These are phyloP conservation scores for Tolypocladium inflatum DNA, from an alignment of 2,329 filamentous ascomycete genomes.

Conservation along the genomic window DNA sequence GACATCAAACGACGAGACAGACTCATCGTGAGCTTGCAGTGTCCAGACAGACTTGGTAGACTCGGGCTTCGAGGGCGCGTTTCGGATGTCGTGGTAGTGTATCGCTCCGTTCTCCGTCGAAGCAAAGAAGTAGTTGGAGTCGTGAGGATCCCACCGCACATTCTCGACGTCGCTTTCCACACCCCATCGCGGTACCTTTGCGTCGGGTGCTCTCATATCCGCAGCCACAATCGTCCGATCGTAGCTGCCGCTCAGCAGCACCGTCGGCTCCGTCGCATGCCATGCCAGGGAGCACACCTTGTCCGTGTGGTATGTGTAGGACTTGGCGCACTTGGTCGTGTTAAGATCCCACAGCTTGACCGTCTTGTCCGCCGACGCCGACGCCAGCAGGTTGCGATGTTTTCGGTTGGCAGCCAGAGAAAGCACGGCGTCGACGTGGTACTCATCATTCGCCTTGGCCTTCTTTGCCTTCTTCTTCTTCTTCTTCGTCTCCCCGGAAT, in stretches of 20 bases:
- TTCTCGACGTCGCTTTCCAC: conserved; percentile 94
- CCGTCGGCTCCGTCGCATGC: conserved; percentile 80
- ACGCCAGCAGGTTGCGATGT: conserved; percentile 89
- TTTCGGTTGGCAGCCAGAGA: conserved; percentile 86
- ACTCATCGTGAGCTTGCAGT: conserved; percentile 89
- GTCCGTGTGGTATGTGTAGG: conserved; percentile 91
- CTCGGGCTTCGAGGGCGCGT: conserved; percentile 61
- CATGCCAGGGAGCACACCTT: conserved; percentile 96
- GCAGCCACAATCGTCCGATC: conserved; percentile 90
- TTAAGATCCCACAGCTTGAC: conserved; percentile 97
- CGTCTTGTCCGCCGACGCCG: conserved; percentile 91
- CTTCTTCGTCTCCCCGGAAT: conserved; percentile 49
- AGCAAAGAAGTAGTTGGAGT: conserved; percentile 88
- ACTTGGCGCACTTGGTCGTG: conserved; percentile 87
- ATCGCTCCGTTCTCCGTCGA: conserved; percentile 87
- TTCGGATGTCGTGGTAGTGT: conserved; percentile 83
- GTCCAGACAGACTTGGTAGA: conserved; percentile 85
- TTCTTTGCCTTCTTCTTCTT: conserved; percentile 74
- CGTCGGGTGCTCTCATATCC: conserved; percentile 89
- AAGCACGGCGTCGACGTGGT: conserved; percentile 90
- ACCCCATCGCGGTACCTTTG: conserved; percentile 74
- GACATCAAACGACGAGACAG: conserved; percentile 85
- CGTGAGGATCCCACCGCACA: conserved; percentile 86
- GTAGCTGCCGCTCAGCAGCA: conserved; percentile 87
- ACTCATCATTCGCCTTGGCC: conserved; percentile 79